phyloP scores from a whole-genome alignment of 495 filamentous ascomycete species.

The Penicillium egyptiacum region DNA sequence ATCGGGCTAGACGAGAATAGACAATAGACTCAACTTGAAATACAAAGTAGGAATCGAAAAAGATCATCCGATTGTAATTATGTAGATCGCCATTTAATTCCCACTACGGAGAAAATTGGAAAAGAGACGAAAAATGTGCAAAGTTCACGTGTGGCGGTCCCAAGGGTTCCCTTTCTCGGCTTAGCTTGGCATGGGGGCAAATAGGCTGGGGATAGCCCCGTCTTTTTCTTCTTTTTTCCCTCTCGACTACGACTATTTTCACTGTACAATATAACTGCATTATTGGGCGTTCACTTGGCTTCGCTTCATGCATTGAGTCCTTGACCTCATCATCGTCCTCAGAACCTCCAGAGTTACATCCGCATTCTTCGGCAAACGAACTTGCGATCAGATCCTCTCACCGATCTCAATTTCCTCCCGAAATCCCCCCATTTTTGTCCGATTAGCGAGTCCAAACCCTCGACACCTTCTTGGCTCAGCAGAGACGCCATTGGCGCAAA shows the following conservation, averaged over 20 bases:
- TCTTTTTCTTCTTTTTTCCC: slow-evolving; percentile 1
- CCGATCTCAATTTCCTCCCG: background rate
- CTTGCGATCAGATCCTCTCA: slow-evolving; percentile 6
- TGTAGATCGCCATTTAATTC: background rate
- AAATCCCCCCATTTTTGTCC: background rate
- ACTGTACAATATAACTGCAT: background rate
- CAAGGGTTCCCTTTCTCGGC: slow-evolving; percentile 8
- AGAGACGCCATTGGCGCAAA: slow-evolving; percentile 11
- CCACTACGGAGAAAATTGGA: background rate
- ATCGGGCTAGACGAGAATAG: background rate
- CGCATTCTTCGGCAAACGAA: slow-evolving; percentile 12
- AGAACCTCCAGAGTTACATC: slow-evolving; percentile 12
- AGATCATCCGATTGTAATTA: background rate
- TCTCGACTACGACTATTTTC: background rate
- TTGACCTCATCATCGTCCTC: slow-evolving; percentile 4
- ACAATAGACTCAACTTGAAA: background rate
- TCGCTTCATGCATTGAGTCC: background rate
- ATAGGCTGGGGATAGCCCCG: background rate
- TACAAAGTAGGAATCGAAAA: background rate
- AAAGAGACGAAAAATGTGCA: background rate
- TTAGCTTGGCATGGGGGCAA: slow-evolving; percentile 8
- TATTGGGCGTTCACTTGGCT: background rate
- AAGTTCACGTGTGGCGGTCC: slow-evolving; percentile 11
- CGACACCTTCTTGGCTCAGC: background rate
- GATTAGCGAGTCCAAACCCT: background rate